Conservation (phyloP, 148 eudicot species). For the Rhododendron simsii region DNA sequence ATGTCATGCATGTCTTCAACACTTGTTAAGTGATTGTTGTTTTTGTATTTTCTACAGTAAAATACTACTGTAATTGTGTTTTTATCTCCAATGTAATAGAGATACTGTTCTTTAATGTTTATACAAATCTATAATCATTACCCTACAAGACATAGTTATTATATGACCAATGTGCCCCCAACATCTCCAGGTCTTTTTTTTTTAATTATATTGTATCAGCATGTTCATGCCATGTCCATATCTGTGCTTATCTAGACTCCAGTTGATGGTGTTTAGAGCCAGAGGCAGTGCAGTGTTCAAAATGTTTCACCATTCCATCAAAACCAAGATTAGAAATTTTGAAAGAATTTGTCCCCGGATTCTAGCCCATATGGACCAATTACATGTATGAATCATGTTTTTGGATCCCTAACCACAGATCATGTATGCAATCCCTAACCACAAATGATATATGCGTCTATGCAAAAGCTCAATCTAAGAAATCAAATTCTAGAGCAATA, state of each 20-base stretch:
- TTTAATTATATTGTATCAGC: background rate
- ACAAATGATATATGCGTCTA: background rate
- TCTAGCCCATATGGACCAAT: background rate
- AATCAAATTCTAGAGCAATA: background rate
- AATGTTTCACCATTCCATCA: background rate
- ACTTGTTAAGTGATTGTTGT: background rate
- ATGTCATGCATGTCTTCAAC: background rate
- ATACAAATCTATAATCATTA: background rate
- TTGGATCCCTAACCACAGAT: background rate
- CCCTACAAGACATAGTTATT: background rate
- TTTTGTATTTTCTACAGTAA: background rate
- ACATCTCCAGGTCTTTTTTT: background rate
- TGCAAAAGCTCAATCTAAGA: background rate
- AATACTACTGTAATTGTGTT: background rate
- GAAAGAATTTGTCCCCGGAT: background rate
- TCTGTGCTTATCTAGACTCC: background rate
- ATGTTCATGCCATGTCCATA: background rate
- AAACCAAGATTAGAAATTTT: background rate
- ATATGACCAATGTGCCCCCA: background rate
- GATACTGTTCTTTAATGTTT: background rate
- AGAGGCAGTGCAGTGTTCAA: background rate
- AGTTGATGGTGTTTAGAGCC: background rate
- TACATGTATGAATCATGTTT: background rate
- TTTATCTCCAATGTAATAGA: background rate
- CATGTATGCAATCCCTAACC: background rate